Evolutionary conservation across 345 rosid species (phyloP).

Genomic region (Heritiera fomes): DNA sequence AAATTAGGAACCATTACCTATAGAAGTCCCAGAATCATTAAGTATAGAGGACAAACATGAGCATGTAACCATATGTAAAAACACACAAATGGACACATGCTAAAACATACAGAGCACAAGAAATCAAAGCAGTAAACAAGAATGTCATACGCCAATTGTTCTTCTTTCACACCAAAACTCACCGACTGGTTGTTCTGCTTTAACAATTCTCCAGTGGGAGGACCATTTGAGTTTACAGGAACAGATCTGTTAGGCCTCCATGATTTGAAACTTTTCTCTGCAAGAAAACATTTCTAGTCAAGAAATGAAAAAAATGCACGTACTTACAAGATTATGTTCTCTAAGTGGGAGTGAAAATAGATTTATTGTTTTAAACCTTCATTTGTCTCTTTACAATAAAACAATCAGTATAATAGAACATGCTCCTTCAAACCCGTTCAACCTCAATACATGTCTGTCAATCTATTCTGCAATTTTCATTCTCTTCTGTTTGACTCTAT

Average conservation of each 20-base stretch:
- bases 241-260: conserved; percentile 42
- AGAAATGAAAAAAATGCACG: conserved; percentile 3
- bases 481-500: neutral
- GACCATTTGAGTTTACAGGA: conserved; percentile 22
- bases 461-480: neutral
- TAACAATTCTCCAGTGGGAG: conserved; percentile 25
- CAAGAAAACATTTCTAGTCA: conserved; percentile 15
- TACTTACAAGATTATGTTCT: conserved; percentile 1
- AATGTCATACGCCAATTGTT: neutral
- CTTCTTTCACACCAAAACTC: conserved; percentile 25
- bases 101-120: neutral
- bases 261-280: conserved; percentile 42
- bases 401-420: conserved; percentile 11
- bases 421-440: conserved; percentile 4
- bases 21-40: neutral
- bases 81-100: neutral
- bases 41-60: neutral
- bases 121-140: neutral
- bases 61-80: neutral
- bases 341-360: neutral
- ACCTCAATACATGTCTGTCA: neutral
- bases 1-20: conserved; percentile 38
- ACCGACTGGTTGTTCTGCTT: conserved; percentile 34
- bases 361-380: neutral
- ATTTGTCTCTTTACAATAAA: neutral